phyloP scores from a whole-genome alignment of 768 basidiomycete genomes.

The Leccinum subgranulosum region DNA sequence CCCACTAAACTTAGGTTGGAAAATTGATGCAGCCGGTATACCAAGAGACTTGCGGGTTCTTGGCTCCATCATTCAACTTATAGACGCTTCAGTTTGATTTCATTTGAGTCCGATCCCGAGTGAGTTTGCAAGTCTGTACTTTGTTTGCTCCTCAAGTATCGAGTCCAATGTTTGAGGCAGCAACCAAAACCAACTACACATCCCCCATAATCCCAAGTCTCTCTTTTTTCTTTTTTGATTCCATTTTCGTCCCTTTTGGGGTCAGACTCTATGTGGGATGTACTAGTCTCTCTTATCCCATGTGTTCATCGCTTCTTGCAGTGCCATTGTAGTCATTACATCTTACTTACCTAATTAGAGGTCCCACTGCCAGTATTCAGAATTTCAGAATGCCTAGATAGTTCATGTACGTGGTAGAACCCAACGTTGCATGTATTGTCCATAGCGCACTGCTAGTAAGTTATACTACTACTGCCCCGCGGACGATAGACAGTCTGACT shows the following conservation, averaged over 20 bases:
- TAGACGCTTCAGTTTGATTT: not conserved
- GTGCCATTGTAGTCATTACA: no score
- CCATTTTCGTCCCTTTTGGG: no score
- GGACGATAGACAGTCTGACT: not conserved
- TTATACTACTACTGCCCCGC: no score
- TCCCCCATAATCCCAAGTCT: no score
- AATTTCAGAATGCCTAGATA: not conserved
- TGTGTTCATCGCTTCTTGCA: not conserved
- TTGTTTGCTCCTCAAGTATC: not conserved
- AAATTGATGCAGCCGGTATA: not conserved
- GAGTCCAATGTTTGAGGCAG: not conserved
- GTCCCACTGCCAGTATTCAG: not conserved
- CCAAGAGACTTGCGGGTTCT: not conserved
- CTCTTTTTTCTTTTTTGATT: no score
- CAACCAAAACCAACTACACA: no score
- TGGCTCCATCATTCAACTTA: not conserved
- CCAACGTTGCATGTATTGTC: no score
- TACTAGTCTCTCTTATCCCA: not conserved
- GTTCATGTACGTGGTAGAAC: no score
- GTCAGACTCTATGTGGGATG: no score
- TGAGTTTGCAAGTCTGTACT: not conserved
- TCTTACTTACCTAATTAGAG: not conserved
- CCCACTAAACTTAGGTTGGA: not conserved
- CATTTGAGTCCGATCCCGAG: not conserved
- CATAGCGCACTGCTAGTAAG: no score